Evolutionary conservation across 768 basidiomycete genomes (phyloP).

Genomic region (Agaricus blazei): DNA sequence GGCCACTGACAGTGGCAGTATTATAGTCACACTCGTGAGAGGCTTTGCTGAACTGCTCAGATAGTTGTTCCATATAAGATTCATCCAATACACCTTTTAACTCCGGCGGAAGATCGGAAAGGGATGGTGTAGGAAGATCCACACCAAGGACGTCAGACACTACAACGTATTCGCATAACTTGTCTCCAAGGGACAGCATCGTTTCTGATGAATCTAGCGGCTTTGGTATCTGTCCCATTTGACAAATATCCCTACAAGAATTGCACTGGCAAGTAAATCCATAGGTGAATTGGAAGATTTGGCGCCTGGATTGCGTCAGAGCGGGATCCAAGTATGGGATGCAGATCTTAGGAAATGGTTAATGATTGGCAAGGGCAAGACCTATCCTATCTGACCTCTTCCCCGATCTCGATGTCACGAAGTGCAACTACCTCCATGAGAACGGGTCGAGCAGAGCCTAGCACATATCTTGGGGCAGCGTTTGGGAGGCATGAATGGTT

Average conservation of each 20-base stretch:
- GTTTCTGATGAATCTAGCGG: conserved; percentile 31
- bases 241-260: conserved; percentile 46
- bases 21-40: conserved; percentile 62
- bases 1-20: conserved; percentile 48
- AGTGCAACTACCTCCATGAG: conserved; percentile 65
- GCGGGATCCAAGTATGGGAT: conserved; percentile 80
- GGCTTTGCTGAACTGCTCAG: conserved; percentile 60
- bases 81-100: conserved; percentile 48
- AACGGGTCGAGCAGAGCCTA: conserved; percentile 32
- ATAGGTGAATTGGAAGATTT: conserved; percentile 57
- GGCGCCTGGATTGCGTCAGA: conserved; percentile 52
- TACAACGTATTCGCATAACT: conserved; percentile 35
- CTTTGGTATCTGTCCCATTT: conserved; percentile 30
- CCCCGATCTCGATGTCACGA: conserved; percentile 45
- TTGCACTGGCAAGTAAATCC: conserved; percentile 62
- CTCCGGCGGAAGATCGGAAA: conserved; percentile 32
- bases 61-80: conserved; percentile 49
- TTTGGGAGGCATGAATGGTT: conserved; percentile 83
- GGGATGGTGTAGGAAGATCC: conserved; percentile 24
- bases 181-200: conserved; percentile 21
- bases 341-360: conserved; percentile 43
- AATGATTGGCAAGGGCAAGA: conserved; percentile 6
- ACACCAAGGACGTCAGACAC: conserved; percentile 18
- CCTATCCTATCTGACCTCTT: conserved; percentile 50
- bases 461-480: conserved; percentile 55